Evolutionary conservation across 2,329 filamentous ascomycete species (phyloP).

Genomic region (Neofusicoccum parvum): DNA sequence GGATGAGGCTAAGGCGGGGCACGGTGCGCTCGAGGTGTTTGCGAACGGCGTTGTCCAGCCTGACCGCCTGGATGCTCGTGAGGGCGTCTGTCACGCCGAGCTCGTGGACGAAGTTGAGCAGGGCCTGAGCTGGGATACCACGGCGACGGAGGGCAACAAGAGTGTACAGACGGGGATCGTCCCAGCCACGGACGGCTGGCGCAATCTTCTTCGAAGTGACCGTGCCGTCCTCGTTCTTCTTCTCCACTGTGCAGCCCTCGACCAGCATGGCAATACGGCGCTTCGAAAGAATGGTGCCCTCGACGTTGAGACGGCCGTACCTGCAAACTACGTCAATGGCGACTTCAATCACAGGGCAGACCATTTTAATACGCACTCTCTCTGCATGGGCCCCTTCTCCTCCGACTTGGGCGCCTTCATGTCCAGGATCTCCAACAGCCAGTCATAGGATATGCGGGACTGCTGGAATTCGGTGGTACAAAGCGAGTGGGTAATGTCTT

Average conservation of each 20-base stretch:
- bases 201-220: constrained; percentile 43
- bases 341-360: neutral
- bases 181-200: constrained; percentile 77
- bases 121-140: constrained; percentile 84
- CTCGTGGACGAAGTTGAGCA: constrained; percentile 87
- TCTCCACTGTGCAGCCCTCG: constrained; percentile 56
- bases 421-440: constrained; percentile 77
- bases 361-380: constrained; percentile 63
- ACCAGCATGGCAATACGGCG: constrained; percentile 81
- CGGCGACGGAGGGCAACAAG: constrained; percentile 80
- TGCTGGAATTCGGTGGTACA: constrained; percentile 93
- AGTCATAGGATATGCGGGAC: constrained; percentile 86
- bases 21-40: constrained; percentile 86
- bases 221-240: constrained; percentile 47
- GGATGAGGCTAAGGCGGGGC: constrained; percentile 83
- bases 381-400: constrained; percentile 74
- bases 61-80: constrained; percentile 75
- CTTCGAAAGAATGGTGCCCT: constrained; percentile 85
- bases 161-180: constrained; percentile 88
- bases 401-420: constrained; percentile 70
- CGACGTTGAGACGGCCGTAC: constrained; percentile 73
- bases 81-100: constrained; percentile 84
- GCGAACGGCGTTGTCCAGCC: constrained; percentile 84
- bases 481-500: constrained; percentile 86
- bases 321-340: constrained; percentile 28